Evolutionary conservation across 176 grass and related monocot genomes (phyloP), one percentile per base, ranked within the genome.

Genomic region (Juncus effusus): DNA sequence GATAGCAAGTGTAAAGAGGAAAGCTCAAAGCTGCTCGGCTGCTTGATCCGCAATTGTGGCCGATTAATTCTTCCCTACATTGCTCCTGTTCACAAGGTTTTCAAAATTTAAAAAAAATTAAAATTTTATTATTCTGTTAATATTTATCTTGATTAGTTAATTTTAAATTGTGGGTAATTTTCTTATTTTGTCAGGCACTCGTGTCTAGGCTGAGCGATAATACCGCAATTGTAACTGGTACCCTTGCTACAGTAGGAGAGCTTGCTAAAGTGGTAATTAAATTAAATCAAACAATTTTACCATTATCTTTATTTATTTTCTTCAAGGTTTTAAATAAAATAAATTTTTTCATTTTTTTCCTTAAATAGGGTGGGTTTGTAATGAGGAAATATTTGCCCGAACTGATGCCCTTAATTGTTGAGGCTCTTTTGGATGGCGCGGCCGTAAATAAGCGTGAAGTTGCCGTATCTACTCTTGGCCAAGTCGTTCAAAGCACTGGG

Each of bases 401-500:
- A 85, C 53, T 97, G 70, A 92, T 97, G 94, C 88, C 94, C 75
- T 79, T 92, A 61, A 90, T 97, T 74, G 88, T 97, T 56, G 94
- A 97, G 65, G 80, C 85, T 86, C 88, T 97, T 65, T 89, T 92
- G 81, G 94, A 97, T 54, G 94, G 94, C 72, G 75, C 82, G 63
- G 77, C 85, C 77, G 80, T 82, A 62, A 83, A 79, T 76, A 97
- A 97, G 75, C 84, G 94, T 72, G 88, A 97, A 82, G 94, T 97
- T 59, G 94, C 94, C 68, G 85, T 97, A 61, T 81, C 94, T 81
- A 97, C 94, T 56, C 88, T 97, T 77, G 94, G 94, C 69, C 94
- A 97, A 86, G 86, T 97, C 63, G 90, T 97, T 72, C 94, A 97
- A 84, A 97, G 94, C 80, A 97, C 94, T 56, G 94, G 94, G 94